These are phyloP conservation scores for Flueggea neowawraea DNA, from an alignment of 441 rosid genomes.

Conservation along the genomic window DNA sequence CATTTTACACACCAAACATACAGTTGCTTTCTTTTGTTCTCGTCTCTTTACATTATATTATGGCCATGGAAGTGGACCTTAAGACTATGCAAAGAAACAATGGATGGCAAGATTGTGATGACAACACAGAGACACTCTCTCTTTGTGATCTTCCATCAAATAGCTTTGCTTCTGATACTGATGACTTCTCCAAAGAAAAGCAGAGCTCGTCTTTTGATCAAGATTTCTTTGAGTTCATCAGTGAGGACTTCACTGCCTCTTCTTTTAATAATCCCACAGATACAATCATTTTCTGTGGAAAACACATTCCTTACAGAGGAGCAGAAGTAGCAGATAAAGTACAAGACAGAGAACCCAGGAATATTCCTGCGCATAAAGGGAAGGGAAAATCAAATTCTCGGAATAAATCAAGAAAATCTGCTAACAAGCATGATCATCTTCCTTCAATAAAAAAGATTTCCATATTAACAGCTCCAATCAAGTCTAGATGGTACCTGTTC, in stretches of 20 bases:
- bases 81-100: background rate
- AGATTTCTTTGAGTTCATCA: constrained; percentile 42
- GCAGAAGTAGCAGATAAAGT: background rate
- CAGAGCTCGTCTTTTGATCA: constrained; percentile 11
- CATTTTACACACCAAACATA: too few relatives aligned
- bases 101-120: constrained; percentile 3
- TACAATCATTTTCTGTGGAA: constrained; percentile 50
- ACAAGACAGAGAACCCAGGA: background rate
- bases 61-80: too few relatives aligned
- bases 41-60: too few relatives aligned
- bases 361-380: background rate
- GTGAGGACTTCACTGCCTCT: constrained; percentile 18
- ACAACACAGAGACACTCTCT: constrained; percentile 38
- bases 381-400: constrained; percentile 17
- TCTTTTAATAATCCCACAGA: constrained; percentile 5
- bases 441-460: constrained; percentile 12
- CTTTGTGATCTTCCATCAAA: constrained; percentile 40
- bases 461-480: constrained; percentile 10
- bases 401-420: constrained; percentile 7
- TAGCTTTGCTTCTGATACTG: constrained; percentile 17
- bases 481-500: constrained; percentile 42
- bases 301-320: constrained; percentile 31
- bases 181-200: constrained; percentile 3
- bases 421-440: constrained; percentile 8
- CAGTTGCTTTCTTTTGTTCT: too few relatives aligned